Base-by-base conservation (phyloP, 1,284 basidiomycete genomes). In the Coniferiporia sulphurascens region DNA sequence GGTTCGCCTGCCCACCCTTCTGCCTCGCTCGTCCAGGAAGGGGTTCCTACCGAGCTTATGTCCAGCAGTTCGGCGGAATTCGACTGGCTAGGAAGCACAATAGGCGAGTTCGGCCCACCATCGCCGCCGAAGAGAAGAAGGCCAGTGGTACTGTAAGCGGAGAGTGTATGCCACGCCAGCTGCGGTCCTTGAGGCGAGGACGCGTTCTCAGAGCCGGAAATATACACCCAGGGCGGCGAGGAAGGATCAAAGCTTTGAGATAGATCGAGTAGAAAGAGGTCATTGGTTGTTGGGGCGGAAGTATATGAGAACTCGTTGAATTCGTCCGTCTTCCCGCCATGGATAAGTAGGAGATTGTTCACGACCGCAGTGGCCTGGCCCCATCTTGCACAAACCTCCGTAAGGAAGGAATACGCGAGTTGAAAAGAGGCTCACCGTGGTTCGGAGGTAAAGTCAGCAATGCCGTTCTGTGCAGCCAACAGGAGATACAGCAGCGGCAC, bases 101-200 rank as follows among this genome's bases (percentile, higher is more conserved):
- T 76, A 10, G 72, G 69, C 4, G 84, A 84, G 61, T 80, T 78
- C 1, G 84, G 78, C 0, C 81, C 88, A 7, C 85, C 82, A 65
- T 86, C 79, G 7, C 92, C 92, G 34, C 92, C 92, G 62, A 93
- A 91, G 10, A 85, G 70, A 1, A 95, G 76, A 1, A 85, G 65
- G 19, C 76, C 67, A 8, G 81, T 72, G 4, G 72, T 71, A 59
- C 82, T 82, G 72, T 84, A 79, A 3, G 85, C 81, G 8, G 88
- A 87, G 41, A 93, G 72, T 0, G 87, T 85, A 67, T 93, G 88
- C 87, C 91, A 94, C n/a, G 88, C 82, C 15, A 92, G 76, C 5
- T 80, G 71, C 6, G 89, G 89, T 0, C 81, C 82, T 58, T 79
- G 76, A 0, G 76, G 69, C 32, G 72, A 70, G 1, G 79, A 74